Evolutionary conservation across 352 stramenopile genomes (phyloP).

Genomic region (Phytopythium litorale): DNA sequence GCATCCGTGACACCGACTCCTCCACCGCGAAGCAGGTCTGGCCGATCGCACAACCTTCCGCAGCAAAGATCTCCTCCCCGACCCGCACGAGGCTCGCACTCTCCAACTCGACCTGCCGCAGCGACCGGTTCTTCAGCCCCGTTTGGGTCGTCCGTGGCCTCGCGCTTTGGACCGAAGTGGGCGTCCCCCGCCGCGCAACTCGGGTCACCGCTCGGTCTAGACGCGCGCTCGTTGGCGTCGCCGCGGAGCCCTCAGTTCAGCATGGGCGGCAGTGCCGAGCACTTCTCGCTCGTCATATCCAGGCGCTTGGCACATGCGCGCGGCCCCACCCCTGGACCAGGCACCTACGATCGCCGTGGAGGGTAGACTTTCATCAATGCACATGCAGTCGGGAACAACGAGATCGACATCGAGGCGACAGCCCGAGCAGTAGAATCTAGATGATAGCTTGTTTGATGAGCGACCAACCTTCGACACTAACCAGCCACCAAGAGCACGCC

Average conservation of each 20-base stretch:
- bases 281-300: conserved; percentile 32
- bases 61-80: not conserved
- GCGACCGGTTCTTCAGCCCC: conserved; percentile 3
- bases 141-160: conserved; percentile 30
- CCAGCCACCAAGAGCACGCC: not conserved
- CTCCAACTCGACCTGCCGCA: not conserved
- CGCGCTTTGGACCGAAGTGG: conserved; percentile 19
- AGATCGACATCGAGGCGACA: not conserved
- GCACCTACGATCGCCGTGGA: conserved; percentile 32
- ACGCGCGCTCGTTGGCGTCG: not conserved
- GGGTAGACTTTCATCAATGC: conserved; percentile 10
- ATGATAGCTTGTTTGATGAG: not conserved
- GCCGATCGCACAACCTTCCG: not conserved
- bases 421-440: not conserved
- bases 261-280: conserved; percentile 22
- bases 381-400: not conserved
- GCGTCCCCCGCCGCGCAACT: not conserved
- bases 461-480: not conserved
- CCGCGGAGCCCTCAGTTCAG: conserved; percentile 13
- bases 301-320: conserved; percentile 21
- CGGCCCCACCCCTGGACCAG: conserved; percentile 23
- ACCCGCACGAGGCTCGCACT: not conserved
- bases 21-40: too few relatives aligned
- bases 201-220: not conserved
- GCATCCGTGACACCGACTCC: not conserved